Base-by-base conservation (phyloP, 2,329 filamentous ascomycete species). In the Ceratocystis eucalypticola region DNA sequence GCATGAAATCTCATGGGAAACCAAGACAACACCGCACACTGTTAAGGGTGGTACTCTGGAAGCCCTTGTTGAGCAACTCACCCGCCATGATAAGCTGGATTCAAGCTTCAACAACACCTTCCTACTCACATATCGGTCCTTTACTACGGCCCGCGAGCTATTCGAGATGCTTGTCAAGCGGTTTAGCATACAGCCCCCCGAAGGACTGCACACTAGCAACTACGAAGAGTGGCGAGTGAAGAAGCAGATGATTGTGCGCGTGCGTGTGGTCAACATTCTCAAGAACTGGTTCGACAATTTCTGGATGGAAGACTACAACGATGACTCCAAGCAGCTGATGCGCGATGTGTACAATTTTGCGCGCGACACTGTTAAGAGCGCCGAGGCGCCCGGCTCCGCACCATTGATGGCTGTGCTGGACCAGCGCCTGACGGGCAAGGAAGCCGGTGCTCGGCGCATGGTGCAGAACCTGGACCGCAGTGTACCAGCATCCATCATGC, bases 221-320 rank as follows among this genome's bases (percentile, higher is more conserved):
- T 91, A 89, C 71, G 89, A 96, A 66, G 80, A 84, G 37, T 99
- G 94, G 94, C 85, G 89, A 45, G 91, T 96, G 74, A 87, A 87
- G 73, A 99, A 99, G 77, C 94, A 97, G 75, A 96, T 95, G 73
- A 88, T 91, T 4, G 96, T 97, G 69, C 85, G 94, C 45, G 96
- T 99, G 78, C 86, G 94, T 53, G 92, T 99, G 1, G 91, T 99
- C 70, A 99, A 97, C 73, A 97, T 96, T 70, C 79, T 99, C 61
- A 97, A 97, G 81, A 95, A 86, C 76, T 99, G 94, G 94, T 94
- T 99, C 71, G 94, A 97, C 74, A 92, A 88, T 71, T 97, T 94
- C 75, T 99, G 94, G 94, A 96, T 97, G 91, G 94, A 99, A 74
- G 89, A 91, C 62, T 86, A 88, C 69, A 92, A 87, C 72, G 89